Evolutionary conservation across 352 stramenopile species (phyloP), one percentile per base, ranked within the genome.

Genomic region (Globisporangium nagaii): DNA sequence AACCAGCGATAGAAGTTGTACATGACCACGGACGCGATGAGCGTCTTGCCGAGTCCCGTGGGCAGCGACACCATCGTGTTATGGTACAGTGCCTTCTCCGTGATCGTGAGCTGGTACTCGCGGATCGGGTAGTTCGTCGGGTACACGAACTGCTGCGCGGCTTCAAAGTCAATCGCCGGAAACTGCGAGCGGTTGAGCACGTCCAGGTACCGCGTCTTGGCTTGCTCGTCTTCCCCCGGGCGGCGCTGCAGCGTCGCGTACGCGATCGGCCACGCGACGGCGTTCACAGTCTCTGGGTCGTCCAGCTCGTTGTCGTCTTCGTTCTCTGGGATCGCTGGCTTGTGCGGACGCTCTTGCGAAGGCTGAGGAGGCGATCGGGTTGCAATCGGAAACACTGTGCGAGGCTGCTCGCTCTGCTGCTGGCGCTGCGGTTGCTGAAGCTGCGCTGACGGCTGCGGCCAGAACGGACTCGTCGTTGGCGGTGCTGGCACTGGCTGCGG

Each of bases 1-100:
- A 98, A 99, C 97, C 96, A 99, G 5, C 96, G 81, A 67, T 98
- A 98, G 63, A 96, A 99, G 81, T 99, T 99, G 79, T 98, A 99
- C 94, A 99, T 99, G 35, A 99, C 96, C 3, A 99, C 97, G 6
- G 96, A 95, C 31, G 97, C 97, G 66, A 99, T 98, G 8, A 99
- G 75, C 11, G 97, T 99, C 72, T 99, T 99, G n/a, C 97, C 97
- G 12, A 99, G 72, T 17, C 97, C 97, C 4, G 97, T 99, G 0
- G 97, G 97, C 3, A 99, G 71, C n/a, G 87, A 96, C 34, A 99
- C 97, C 15, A 99, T 80, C 32, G 97, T 99, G 71, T 99, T 99
- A 41, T 96, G 74, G 35, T 98, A 95, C 35, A 99, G 66, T 1
- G 93, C 87, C 30, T 93, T 89, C 56, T 96, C 73, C 2, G 95